These are phyloP conservation scores for Pythium myriotylum DNA, from an alignment of 352 stramenopile genomes.

Conservation along the genomic window DNA sequence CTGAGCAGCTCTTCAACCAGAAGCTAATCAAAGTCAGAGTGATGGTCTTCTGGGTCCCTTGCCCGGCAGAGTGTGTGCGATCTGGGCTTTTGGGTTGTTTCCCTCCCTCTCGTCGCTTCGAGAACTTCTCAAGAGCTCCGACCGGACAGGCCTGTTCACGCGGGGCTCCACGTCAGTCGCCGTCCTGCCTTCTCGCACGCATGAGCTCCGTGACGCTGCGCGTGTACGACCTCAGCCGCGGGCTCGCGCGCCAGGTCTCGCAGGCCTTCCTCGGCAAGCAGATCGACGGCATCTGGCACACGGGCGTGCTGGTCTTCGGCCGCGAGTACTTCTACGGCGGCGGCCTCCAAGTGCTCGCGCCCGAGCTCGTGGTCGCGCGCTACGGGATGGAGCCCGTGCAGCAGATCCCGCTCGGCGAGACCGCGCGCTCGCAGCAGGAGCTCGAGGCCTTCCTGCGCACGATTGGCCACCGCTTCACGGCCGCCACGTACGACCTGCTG, in stretches of 20 bases:
- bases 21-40: slow-evolving; percentile 11
- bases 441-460: slow-evolving; percentile 87
- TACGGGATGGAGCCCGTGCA: slow-evolving; percentile 90
- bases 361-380: slow-evolving; percentile 66
- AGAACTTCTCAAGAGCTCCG: slow-evolving; percentile 9
- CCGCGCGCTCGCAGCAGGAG: slow-evolving; percentile 57
- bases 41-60: slow-evolving; percentile 4
- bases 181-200: not conserved
- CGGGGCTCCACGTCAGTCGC: not conserved
- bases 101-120: slow-evolving; percentile 1
- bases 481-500: slow-evolving; percentile 93
- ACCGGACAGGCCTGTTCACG: no score
- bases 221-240: slow-evolving; percentile 96
- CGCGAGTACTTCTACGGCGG: slow-evolving; percentile 95
- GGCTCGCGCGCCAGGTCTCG: slow-evolving; percentile 90
- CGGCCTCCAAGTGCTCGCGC: slow-evolving; percentile 83
- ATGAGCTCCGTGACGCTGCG: slow-evolving; percentile 73
- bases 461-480: slow-evolving; percentile 84
- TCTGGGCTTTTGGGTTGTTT: slow-evolving; percentile 16
- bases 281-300: slow-evolving; percentile 95
- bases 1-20: slow-evolving; percentile 5
- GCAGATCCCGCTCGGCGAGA: slow-evolving; percentile 78
- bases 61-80: not conserved
- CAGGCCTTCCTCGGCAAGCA: slow-evolving; percentile 90
- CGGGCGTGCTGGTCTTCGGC: slow-evolving; percentile 76